Percentiles rank a stretch among this genome's conserved stretches.
Evolutionary conservation across 2,329 filamentous ascomycete genomes (phyloP).

Genomic region (Monilinia vaccinii-corymbosi): DNA sequence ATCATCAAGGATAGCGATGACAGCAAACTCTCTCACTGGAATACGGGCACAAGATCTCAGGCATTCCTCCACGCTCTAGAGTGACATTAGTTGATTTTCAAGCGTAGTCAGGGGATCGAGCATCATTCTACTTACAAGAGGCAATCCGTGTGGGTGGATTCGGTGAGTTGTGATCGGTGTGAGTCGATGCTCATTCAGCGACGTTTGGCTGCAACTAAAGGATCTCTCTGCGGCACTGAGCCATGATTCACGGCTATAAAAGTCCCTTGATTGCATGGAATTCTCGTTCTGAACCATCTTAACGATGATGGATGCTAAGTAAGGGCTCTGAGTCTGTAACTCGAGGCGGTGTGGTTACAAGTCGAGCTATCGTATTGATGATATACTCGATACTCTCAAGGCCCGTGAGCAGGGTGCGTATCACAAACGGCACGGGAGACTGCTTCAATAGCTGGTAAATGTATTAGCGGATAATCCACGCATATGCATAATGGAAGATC

Average conservation of each 20-base stretch:
- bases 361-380: conserved; percentile 29
- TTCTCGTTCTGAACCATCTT: conserved; percentile 22
- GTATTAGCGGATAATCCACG: background rate
- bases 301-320: conserved; percentile 6
- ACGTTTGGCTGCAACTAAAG: conserved; percentile 15
- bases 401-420: background rate
- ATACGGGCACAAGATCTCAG: conserved; percentile 22
- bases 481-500: background rate
- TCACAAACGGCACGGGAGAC: conserved; percentile 14
- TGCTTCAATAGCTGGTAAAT: background rate
- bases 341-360: conserved; percentile 20
- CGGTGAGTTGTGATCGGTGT: conserved; percentile 10
- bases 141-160: background rate
- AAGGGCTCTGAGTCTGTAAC: conserved; percentile 7
- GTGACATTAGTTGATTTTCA: background rate
- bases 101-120: background rate
- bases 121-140: conserved; percentile 3
- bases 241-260: conserved; percentile 15
- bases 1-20: conserved; percentile 21
- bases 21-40: conserved; percentile 21
- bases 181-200: conserved; percentile 12
- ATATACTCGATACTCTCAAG: conserved; percentile 12
- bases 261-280: conserved; percentile 15
- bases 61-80: conserved; percentile 20
- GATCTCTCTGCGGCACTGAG: conserved; percentile 17